Base-by-base conservation (phyloP, 306 rosid species). In the Luffa acutangula region DNA sequence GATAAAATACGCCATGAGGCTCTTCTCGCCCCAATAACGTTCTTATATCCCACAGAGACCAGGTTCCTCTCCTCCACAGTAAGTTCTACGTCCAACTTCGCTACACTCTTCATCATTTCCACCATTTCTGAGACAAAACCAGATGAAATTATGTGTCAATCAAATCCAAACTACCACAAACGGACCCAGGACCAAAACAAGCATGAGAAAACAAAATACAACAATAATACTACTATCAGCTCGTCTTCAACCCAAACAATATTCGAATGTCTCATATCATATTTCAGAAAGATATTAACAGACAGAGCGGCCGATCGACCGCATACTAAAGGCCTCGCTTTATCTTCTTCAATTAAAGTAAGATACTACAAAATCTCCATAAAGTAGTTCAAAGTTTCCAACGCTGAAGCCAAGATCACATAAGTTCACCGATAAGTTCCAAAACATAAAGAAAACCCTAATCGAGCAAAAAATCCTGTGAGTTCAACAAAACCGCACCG, bases 21-120 rank as follows among this genome's bases (percentile, higher is more conserved):
- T 81, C 89, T 79, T 80, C 89, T 82, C 73, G 85, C 89, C 43
- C 89, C 85, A 12, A 82, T 84, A 45, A 80, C 84, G 52, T 84
- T 86, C 85, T 84, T 86, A 79, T 84, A 86, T 77, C 89, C 87
- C 78, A 84, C 89, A 20, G 87, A 84, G 4, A 86, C 67, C 56
- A 84, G 79, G 57, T 84, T 82, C 46, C 85, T 64, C 82, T 86
- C 87, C 71, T 86, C 89, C 72, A 71, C 84, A 2, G 75, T 43
- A 18, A 69, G 53, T 43, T 69, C 75, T 9, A 43, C 75, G 7
- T 69, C 85, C 84, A 81, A 76, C 78, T 76, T 79, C 11, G 89
- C 82, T 7, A 84, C 79, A 67, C 59, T 86, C 84, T 84, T 84
- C 85, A 84, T 86, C 17, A 81, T 80, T 79, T 86, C 87, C 78